A percentile compares a stretch with the other conserved stretches of the same genome.
phyloP scores from a whole-genome alignment of 108 stramenopile species.

The Skeletonema costatum region DNA sequence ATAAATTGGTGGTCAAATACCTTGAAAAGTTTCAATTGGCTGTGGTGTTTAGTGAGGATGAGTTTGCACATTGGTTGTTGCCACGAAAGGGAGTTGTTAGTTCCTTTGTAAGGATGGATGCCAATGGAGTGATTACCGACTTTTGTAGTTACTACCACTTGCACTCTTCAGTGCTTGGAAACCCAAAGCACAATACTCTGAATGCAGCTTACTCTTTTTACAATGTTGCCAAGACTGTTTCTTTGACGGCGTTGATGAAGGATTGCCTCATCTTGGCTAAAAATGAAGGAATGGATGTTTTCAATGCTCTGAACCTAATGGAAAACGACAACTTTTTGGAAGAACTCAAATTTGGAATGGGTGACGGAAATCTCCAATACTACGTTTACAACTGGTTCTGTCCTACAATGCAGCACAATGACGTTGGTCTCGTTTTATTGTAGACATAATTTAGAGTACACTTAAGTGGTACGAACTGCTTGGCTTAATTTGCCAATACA shows the following conservation, averaged over 20 bases:
- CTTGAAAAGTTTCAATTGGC: slow-evolving; percentile 83
- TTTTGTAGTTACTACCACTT: slow-evolving; percentile 95
- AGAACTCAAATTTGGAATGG: slow-evolving; percentile 96
- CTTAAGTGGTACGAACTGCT: neutral
- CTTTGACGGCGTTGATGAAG: slow-evolving; percentile 87
- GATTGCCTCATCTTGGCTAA: slow-evolving; percentile 94
- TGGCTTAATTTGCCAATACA: neutral
- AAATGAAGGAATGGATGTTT: slow-evolving; percentile 89
- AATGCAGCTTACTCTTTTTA: slow-evolving; percentile 97
- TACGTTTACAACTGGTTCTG: slow-evolving; percentile 99
- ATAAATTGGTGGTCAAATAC: slow-evolving; percentile 75
- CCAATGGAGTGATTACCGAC: slow-evolving; percentile 76
- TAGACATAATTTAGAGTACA: slow-evolving; percentile 41
- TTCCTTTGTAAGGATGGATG: slow-evolving; percentile 82
- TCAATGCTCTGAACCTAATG: slow-evolving; percentile 99
- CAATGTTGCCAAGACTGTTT: slow-evolving; percentile 94
- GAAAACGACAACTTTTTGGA: slow-evolving; percentile 90
- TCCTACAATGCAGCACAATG: slow-evolving; percentile 77
- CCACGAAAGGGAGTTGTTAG: slow-evolving; percentile 92
- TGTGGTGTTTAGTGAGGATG: slow-evolving; percentile 84
- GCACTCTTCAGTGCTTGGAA: slow-evolving; percentile 86
- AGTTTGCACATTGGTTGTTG: slow-evolving; percentile 95
- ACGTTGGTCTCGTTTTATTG: slow-evolving; percentile 95
- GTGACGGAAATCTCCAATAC: slow-evolving; percentile 98
- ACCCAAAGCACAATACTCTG: slow-evolving; percentile 81